phyloP scores from a whole-genome alignment of 192 early-diverging fungal genomes.

The Backusella tarrabulga region DNA sequence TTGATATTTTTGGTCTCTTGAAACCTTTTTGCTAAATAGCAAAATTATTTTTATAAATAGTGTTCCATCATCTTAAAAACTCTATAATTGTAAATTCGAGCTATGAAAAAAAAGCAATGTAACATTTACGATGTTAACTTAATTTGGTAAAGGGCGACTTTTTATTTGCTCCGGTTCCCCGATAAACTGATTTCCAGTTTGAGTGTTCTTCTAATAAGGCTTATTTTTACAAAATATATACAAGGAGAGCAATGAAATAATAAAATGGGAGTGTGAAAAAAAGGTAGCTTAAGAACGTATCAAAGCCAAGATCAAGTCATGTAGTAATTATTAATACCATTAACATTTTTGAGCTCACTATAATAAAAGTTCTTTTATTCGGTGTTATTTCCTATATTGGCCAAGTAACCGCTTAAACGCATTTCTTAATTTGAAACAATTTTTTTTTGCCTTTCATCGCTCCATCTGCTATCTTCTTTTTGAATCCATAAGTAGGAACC shows the following conservation, averaged over 20 bases:
- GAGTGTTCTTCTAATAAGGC: not conserved
- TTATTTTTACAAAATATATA: no score
- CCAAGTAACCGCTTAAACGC: not conserved
- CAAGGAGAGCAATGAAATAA: not conserved
- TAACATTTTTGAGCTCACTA: no score
- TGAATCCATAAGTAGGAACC: no score
- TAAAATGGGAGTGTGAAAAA: not conserved
- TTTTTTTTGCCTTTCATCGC: not conserved
- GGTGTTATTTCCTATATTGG: not conserved
- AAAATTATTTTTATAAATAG: not conserved
- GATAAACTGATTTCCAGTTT: not conserved
- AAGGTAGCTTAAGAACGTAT: no score
- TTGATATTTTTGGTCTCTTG: no score
- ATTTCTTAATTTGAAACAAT: not conserved
- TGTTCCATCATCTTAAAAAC: not conserved
- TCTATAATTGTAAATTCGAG: not conserved
- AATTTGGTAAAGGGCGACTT: not conserved
- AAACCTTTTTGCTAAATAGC: not conserved
- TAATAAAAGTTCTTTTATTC: no score
- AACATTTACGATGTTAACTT: not conserved
- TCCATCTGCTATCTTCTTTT: no score
- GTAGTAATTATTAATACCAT: no score
- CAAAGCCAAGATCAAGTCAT: no score
- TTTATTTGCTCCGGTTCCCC: not conserved
- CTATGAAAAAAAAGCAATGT: not conserved